Base-by-base conservation (phyloP, 306 rosid species). In the Cotoneaster glaucophyllus region DNA sequence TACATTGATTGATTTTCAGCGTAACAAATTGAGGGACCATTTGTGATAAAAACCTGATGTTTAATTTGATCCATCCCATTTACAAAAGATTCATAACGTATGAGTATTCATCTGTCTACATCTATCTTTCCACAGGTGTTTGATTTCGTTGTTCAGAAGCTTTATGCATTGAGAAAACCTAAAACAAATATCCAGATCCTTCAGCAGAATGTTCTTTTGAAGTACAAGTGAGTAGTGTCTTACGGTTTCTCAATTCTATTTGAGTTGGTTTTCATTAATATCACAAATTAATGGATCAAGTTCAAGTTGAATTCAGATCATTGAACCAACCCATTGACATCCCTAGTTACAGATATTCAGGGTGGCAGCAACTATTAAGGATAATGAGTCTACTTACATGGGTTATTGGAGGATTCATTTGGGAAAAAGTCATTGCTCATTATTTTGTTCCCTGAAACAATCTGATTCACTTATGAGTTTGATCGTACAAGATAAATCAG, bases 121-220 rank as follows among this genome's bases (percentile, higher is more conserved):
- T 74, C 69, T 77, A 52, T 84, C 54, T 76, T 72, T 86, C 57
- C 82, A 62, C 91, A 94, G 98, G 96, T 89, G 71, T 92, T 83
- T 85, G 98, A 95, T 84, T 95, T 90, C 84, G 65, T 90, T 92
- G 97, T 95, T 71, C 98, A 95, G 92, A 95, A 92, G 86, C 98
- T 95, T 64, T 87, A 92, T 70, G 96, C 98, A 41, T 52, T 95
- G 83, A 89, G 98, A 85, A 95, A 95, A 81, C 97, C 98, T 53
- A 95, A 95, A 88, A 95, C 98, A 69, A 95, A 95, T 83, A 89
- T 95, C 81, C 98, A 95, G 86, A 95, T 95, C 69, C 98, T 95
- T 89, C 98, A 95, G 77, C 98, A 95, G 77, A 95, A 82, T 85
- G 93, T 95, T 84, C 96, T 92, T 68, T 89, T 95, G 78, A 95